These are phyloP conservation scores for Plasmodium fragile DNA, from an alignment of 169 alveolate genomes.

Conservation along the genomic window DNA sequence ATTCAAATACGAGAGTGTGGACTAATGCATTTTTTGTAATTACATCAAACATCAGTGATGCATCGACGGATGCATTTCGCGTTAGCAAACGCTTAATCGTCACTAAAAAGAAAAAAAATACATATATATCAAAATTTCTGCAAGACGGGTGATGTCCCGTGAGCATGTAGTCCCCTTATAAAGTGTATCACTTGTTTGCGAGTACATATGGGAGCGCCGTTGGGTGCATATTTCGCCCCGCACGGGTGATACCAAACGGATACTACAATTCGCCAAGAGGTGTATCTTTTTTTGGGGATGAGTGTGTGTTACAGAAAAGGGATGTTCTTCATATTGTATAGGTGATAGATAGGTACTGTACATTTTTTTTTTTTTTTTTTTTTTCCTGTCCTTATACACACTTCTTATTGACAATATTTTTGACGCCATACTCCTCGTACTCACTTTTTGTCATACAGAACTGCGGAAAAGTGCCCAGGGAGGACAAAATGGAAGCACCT, in stretches of 20 bases:
- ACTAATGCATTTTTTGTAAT: not conserved
- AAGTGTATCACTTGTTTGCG: not conserved
- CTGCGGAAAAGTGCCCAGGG: conserved; percentile 80
- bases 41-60: not conserved
- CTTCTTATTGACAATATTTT: conserved; percentile 79
- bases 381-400: conserved; percentile 28
- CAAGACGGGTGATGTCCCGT: not conserved
- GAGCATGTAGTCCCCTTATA: not conserved
- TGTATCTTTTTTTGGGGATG: not conserved
- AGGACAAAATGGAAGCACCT: conserved; percentile 85
- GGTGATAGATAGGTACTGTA: not conserved
- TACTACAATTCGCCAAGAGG: not conserved
- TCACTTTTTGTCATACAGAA: conserved; percentile 82
- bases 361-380: not conserved
- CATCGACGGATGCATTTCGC: conserved; percentile 10
- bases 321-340: not conserved
- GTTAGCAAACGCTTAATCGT: not conserved
- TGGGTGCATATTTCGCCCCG: not conserved
- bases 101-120: not conserved
- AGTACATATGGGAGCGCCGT: not conserved
- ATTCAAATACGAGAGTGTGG: not conserved
- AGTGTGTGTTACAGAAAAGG: not conserved
- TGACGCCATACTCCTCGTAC: conserved; percentile 81
- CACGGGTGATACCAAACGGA: not conserved
- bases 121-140: not conserved